Evolutionary conservation across 495 filamentous ascomycete genomes (phyloP), one percentile per base, ranked within the genome.

Genomic region (Penicillium daleae): DNA sequence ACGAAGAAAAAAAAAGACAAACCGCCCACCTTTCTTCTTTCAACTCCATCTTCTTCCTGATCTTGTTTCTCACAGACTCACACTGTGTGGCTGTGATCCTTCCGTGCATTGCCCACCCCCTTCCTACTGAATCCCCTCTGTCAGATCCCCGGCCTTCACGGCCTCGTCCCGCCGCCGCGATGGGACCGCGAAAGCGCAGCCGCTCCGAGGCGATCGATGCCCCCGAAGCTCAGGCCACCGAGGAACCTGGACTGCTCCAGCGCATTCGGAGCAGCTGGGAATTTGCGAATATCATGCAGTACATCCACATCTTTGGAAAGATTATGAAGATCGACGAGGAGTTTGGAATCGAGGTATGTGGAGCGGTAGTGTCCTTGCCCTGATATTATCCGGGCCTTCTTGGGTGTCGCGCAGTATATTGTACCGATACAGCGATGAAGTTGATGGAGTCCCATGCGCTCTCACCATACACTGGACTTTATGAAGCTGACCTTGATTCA

Each of bases 221-320:
- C 35, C 65, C 70, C 70, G 74, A 78, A 63, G 59, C 76, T 68
- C 68, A 83, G 63, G 65, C 74, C 54, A 74, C 80, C 5, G 76
- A 86, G 64, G 82, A 86, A 64, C 71, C 73, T 49, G 78, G 76
- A 53, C 63, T 87, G 57, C 82, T 97, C 24, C 78, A 89, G 50
- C 86, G 82, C 63, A 82, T 99, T 60, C 83, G 94, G 52, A 95
- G 90, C 73, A 89, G 88, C 79, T 97, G 95, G 93, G 90, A 97
- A 74, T 97, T 99, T 76, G 91, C 95, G 50, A 93, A 92, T 71
- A 82, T 99, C 6, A 92, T 89, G 80, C 95, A 99, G 76, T 99
- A 92, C 79, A 90, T 97, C 57, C 87, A 87, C 67, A 84, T 92
- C 56, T 99, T 99, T 76, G 93, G 93, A 29, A 87, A 89, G 65